phyloP scores from a whole-genome alignment of 805 yeast genomes.

The Candida koratica region DNA sequence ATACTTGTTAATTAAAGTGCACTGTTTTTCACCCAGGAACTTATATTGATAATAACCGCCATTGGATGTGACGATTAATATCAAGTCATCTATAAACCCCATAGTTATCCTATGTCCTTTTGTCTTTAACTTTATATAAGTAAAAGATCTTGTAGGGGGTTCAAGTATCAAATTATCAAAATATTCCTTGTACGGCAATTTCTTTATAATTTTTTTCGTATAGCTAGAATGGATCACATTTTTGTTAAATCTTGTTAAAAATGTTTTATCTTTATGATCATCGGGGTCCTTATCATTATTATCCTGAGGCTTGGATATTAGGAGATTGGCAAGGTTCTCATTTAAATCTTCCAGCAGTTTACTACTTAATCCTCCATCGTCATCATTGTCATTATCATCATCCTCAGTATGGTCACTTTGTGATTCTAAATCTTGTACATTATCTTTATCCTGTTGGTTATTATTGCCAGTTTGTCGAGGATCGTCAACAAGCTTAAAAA shows the following conservation, averaged over 20 bases:
- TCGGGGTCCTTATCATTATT: no score
- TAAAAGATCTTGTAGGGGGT: conserved; percentile 42
- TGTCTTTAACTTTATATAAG: conserved; percentile 37
- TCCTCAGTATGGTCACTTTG: no score
- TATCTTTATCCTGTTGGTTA: conserved; percentile 10
- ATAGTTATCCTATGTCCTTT: conserved; percentile 29
- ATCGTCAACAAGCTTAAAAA: conserved; percentile 24
- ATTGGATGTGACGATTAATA: conserved; percentile 35
- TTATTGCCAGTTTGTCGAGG: conserved; percentile 7
- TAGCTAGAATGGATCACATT: conserved; percentile 32
- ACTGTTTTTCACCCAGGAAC: conserved; percentile 25
- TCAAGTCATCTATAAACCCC: conserved; percentile 33
- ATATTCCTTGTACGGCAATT: conserved; percentile 39
- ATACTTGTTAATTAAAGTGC: conserved; percentile 28
- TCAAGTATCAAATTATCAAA: conserved; percentile 40
- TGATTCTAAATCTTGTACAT: no score
- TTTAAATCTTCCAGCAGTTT: conserved; percentile 38
- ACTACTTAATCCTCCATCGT: conserved; percentile 19
- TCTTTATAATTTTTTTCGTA: conserved; percentile 35
- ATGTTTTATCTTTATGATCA: conserved; percentile 9
- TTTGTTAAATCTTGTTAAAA: conserved; percentile 17
- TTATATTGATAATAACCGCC: conserved; percentile 38
- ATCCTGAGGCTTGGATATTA: conserved; percentile 26
- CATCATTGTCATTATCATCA: conserved; percentile 12
- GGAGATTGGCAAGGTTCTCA: conserved; percentile 38